Evolutionary conservation across 352 stramenopile genomes (phyloP).

Genomic region (Thalassiosira livingstoniorum): DNA sequence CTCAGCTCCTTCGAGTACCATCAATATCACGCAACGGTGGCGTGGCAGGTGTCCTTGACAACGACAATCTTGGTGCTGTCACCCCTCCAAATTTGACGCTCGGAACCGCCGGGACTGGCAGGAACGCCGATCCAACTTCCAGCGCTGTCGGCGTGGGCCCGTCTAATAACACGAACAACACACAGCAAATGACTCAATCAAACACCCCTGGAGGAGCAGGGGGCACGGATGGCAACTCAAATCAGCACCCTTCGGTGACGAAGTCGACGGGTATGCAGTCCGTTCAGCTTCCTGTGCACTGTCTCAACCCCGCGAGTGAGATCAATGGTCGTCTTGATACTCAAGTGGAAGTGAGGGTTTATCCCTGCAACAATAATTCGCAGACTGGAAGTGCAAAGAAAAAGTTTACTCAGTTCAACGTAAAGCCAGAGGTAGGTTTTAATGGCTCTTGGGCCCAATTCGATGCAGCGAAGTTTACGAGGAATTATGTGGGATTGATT

Average conservation of each 20-base stretch:
- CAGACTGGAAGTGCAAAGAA: conserved; percentile 66
- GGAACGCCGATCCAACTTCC: neutral
- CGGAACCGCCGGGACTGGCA: neutral
- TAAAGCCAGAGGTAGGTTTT: conserved; percentile 72
- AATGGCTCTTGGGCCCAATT: neutral
- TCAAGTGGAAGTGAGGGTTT: conserved; percentile 82
- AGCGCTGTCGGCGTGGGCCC: neutral
- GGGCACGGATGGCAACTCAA: neutral
- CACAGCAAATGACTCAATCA: neutral
- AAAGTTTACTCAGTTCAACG: conserved; percentile 79
- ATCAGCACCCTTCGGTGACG: neutral
- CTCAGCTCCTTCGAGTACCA: conserved; percentile 19
- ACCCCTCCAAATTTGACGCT: neutral
- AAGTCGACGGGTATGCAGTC: neutral
- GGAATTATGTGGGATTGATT: neutral
- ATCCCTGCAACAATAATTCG: conserved; percentile 82
- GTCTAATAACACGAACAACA: no score
- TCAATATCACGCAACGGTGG: conserved; percentile 13
- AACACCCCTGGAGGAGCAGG: neutral
- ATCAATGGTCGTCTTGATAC: conserved; percentile 81
- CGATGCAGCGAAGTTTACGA: conserved; percentile 9
- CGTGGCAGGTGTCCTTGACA: neutral
- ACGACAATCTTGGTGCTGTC: neutral
- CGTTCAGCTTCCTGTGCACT: conserved; percentile 13
- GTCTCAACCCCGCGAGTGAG: conserved; percentile 78